These are phyloP conservation scores for Tinospora cordifolia DNA, from an alignment of 164 flowering plant species.

Conservation along the genomic window DNA sequence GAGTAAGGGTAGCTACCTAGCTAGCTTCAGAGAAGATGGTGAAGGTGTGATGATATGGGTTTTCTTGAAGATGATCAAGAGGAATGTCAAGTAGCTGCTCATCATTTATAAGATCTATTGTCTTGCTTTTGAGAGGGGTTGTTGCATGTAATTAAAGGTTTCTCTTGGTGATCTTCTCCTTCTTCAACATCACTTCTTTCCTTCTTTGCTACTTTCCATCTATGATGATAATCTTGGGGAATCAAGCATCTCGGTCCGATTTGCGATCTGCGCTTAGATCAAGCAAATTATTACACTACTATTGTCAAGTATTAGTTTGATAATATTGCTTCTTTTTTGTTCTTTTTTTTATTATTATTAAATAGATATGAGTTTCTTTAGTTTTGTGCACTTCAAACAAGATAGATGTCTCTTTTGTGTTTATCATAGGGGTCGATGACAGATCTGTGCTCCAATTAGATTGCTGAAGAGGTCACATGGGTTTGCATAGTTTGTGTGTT, in stretches of 20 bases:
- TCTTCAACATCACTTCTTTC: neutral
- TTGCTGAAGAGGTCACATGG: no score
- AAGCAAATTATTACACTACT: constrained; percentile 11
- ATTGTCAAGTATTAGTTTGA: neutral
- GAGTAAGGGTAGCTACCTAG: neutral
- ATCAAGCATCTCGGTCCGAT: constrained; percentile 27
- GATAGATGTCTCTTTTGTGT: no score
- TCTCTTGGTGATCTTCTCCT: neutral
- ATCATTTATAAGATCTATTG: neutral
- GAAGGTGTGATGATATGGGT: neutral
- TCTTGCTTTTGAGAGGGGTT: neutral
- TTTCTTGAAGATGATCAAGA: neutral
- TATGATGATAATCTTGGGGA: constrained; percentile 15
- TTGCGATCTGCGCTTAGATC: constrained; percentile 18
- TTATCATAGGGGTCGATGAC: no score
- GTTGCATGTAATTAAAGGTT: constrained; percentile 1
- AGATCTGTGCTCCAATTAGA: no score
- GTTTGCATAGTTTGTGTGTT: no score
- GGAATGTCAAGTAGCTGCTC: neutral
- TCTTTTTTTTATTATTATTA: neutral
- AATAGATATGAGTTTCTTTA: no score
- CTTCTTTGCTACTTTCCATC: constrained; percentile 6
- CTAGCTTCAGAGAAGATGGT: neutral
- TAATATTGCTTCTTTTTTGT: constrained; percentile 2
- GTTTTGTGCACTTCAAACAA: no score